Percentiles rank a stretch among this genome's conserved stretches.
phyloP scores from a whole-genome alignment of 768 basidiomycete species.

The Porphyrellus cyaneotinctus region DNA sequence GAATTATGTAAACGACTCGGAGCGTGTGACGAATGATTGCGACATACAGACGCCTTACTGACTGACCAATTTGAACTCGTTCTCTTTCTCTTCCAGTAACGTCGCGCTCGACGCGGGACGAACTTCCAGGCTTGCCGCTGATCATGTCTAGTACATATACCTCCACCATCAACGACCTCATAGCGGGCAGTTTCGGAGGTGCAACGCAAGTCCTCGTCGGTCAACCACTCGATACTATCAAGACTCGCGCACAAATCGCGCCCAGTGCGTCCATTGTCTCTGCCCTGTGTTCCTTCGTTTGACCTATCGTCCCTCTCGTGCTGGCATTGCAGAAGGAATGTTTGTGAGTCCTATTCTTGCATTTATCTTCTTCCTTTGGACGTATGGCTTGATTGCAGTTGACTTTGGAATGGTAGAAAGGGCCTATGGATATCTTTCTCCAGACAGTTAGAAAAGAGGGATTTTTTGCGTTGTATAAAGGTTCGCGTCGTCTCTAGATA shows the following conservation, averaged over 20 bases:
- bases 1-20: too few species aligned
- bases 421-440: constrained; percentile 84
- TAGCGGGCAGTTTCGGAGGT: constrained; percentile 89
- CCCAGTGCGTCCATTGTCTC: constrained; percentile 56
- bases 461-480: constrained; percentile 92
- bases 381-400: neutral
- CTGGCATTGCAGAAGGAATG: constrained; percentile 60
- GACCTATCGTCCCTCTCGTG: constrained; percentile 3
- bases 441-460: constrained; percentile 87
- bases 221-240: constrained; percentile 85
- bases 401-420: constrained; percentile 52
- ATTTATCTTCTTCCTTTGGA: neutral
- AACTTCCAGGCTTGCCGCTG: too few species aligned
- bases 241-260: constrained; percentile 84
- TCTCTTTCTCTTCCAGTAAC: neutral
- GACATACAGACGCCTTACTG: neutral
- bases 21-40: constrained; percentile 1
- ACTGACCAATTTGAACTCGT: neutral
- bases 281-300: neutral
- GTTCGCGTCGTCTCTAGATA: constrained; percentile 35
- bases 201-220: constrained; percentile 94
- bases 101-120: too few species aligned
- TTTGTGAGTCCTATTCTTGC: constrained; percentile 66
- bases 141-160: constrained; percentile 30
- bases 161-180: constrained; percentile 73